Conservation (phyloP, 805 yeast genomes). For the Metschnikowia shivogae region DNA sequence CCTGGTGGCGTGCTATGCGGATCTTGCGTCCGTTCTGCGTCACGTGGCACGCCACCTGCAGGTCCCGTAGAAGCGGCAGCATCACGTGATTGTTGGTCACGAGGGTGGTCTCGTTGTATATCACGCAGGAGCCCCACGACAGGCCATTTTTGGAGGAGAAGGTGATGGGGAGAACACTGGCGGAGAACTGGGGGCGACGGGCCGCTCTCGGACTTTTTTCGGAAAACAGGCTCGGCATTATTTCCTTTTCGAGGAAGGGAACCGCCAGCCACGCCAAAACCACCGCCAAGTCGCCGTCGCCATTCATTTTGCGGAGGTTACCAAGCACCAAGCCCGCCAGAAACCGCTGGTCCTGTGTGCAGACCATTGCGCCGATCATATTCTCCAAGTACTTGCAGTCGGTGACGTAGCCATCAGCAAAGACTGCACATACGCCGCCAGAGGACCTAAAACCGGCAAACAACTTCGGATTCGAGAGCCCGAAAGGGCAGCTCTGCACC, state of each 20-base stretch:
- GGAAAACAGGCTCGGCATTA: too few species aligned
- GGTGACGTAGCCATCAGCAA: constrained; percentile 23
- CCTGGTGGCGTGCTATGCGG: constrained; percentile 16
- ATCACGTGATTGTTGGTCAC: constrained; percentile 43
- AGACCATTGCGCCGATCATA: constrained; percentile 40
- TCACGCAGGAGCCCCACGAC: constrained; percentile 43
- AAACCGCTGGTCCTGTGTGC: not conserved
- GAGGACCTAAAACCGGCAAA: constrained; percentile 14
- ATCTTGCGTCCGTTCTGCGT: constrained; percentile 2
- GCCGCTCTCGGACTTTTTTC: too few species aligned
- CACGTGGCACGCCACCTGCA: constrained; percentile 6
- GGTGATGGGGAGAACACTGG: constrained; percentile 1
- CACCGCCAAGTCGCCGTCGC: constrained; percentile 43
- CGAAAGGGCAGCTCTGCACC: constrained; percentile 13
- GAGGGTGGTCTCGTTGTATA: constrained; percentile 27
- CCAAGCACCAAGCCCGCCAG: constrained; percentile 38
- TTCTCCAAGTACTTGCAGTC: constrained; percentile 45
- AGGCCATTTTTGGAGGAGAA: not conserved
- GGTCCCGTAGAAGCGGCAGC: constrained; percentile 12
- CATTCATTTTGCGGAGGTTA: constrained; percentile 34
- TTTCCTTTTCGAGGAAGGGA: not conserved
- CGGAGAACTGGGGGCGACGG: not conserved
- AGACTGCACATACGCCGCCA: constrained; percentile 19
- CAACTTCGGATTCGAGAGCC: constrained; percentile 8
- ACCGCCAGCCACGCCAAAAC: constrained; percentile 10